Base-by-base conservation (phyloP, 495 filamentous ascomycete species). In the Xylaria nigripes region DNA sequence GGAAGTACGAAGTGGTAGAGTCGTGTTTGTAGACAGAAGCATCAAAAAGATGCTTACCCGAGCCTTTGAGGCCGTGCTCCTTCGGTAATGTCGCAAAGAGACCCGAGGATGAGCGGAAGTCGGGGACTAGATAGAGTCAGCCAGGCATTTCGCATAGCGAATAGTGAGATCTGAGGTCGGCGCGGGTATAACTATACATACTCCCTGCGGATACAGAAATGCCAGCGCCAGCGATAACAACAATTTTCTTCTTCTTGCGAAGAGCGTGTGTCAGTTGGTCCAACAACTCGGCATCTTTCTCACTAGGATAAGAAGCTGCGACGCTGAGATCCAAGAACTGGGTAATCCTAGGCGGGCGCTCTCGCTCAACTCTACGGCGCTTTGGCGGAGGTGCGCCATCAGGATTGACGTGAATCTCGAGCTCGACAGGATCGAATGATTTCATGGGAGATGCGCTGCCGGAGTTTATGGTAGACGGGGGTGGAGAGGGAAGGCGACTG, bases 131-230 rank as follows among this genome's bases (percentile, higher is more conserved):
- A 21, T 23, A 36, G 22, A 46, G 27, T 52, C 13, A 42, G 30
- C 16, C 51, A 47, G 70, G 71, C 45, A 72, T 50, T 48, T 49
- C 19, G 48, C 45, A 54, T 15, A 15, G 9, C 54, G 22, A 21
- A 21, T 30, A 24, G 23, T 21, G 34, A 30, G 23, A 25, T 43
- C 3, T 8, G 34, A 6, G 23, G 46, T 48, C 30, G n/a, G 24
- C 30, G 18, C 40, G 23, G 16, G 0, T 22, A 62, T 50, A 44
- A 45, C 25, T 56, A 62, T 51, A 84, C 89, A 61, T 84, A 95
- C 90, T 93, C 50, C 93, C 93, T 58, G 93, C 94, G 43, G 90
- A 89, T 13, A 94, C 92, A 32, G 93, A 97, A 56, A 98, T 97
- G 48, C 93, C 93, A 29, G 93, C 93, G 46, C 93, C 93, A 27